phyloP scores from a whole-genome alignment of 73 alveolate species.

The Tetrahymena thermophila region DNA sequence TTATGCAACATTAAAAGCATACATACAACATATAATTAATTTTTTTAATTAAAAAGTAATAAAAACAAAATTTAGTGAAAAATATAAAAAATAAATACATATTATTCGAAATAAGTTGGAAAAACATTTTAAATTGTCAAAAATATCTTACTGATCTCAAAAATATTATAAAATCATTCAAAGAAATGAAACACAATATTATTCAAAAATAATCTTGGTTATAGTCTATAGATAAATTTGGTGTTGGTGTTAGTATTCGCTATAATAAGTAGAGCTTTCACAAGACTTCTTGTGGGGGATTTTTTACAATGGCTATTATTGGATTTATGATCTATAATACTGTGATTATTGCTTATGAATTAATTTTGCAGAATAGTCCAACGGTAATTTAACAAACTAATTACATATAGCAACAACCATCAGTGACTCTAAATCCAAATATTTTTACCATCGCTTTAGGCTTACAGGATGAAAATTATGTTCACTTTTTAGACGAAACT shows the following conservation, averaged over 20 bases:
- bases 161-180: background rate
- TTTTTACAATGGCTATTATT: background rate
- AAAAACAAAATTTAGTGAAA: background rate
- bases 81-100: too few species aligned
- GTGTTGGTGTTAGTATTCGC: background rate
- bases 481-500: background rate
- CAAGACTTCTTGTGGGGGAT: background rate
- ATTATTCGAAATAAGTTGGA: background rate
- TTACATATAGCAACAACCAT: background rate
- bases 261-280: background rate
- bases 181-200: background rate
- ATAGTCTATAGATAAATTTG: background rate
- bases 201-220: background rate
- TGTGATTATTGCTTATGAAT: background rate
- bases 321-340: background rate
- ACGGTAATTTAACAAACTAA: background rate
- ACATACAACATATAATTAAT: background rate
- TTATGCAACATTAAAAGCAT: too few species aligned
- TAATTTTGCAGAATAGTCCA: background rate
- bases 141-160: too few species aligned
- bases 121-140: background rate
- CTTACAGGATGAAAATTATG: background rate
- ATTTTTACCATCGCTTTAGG: background rate
- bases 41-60: background rate
- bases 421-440: background rate